These are phyloP conservation scores for Annulohypoxylon bovei DNA, from an alignment of 495 filamentous ascomycete species.

Conservation along the genomic window DNA sequence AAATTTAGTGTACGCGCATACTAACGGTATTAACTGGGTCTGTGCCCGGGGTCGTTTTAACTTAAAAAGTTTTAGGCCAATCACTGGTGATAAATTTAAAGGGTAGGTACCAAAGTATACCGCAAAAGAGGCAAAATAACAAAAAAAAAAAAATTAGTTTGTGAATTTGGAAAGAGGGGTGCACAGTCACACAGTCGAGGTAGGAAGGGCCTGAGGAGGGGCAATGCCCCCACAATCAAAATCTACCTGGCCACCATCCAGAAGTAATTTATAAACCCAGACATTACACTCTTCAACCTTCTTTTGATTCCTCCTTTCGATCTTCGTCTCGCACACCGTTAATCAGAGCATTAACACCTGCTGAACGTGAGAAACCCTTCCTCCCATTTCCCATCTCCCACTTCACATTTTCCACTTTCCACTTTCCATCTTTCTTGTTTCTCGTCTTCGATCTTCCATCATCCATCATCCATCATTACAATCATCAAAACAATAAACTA, in stretches of 20 bases:
- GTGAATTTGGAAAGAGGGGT: slow-evolving; percentile 49
- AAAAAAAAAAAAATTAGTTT: slow-evolving; percentile 37
- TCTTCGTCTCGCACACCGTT: slow-evolving; percentile 46
- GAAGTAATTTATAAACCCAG: slow-evolving; percentile 46
- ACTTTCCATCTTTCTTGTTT: slow-evolving; percentile 1
- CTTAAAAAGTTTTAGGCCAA: slow-evolving; percentile 27
- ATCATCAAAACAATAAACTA: not conserved
- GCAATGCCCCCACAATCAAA: slow-evolving; percentile 46
- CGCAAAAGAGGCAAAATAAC: slow-evolving; percentile 21
- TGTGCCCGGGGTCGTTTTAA: slow-evolving; percentile 15
- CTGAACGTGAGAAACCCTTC: slow-evolving; percentile 30
- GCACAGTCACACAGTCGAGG: slow-evolving; percentile 21
- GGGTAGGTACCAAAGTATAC: slow-evolving; percentile 12
- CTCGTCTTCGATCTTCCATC: not conserved
- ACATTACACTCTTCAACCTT: slow-evolving; percentile 30
- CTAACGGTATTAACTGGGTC: not conserved
- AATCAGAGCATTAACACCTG: slow-evolving; percentile 48
- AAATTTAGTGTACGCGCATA: not conserved
- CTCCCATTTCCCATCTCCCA: not conserved
- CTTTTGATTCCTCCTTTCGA: slow-evolving; percentile 44
- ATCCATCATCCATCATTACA: not conserved
- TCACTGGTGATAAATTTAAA: slow-evolving; percentile 2
- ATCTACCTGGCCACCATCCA: slow-evolving; percentile 39
- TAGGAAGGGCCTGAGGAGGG: slow-evolving; percentile 43
- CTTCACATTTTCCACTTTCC: not conserved